A percentile compares a stretch with the other conserved stretches of the same genome.
phyloP scores from a whole-genome alignment of 441 rosid species.

The Gossypium gossypioides region DNA sequence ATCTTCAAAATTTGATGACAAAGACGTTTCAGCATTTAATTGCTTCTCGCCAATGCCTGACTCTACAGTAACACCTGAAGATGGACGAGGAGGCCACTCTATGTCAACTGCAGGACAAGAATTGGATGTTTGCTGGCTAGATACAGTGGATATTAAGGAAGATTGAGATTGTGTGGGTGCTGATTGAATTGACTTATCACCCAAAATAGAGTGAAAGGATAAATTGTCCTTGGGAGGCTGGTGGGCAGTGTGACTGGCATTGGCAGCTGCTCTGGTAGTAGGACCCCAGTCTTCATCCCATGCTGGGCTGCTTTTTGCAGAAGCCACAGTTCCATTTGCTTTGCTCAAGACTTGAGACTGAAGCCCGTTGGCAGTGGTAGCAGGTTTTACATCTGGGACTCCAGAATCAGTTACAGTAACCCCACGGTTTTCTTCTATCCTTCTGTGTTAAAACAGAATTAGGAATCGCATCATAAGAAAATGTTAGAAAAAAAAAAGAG shows the following conservation, averaged over 20 bases:
- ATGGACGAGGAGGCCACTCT: constrained; percentile 78
- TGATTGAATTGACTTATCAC: constrained; percentile 31
- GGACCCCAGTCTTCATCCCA: constrained; percentile 96
- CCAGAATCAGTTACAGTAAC: constrained; percentile 63
- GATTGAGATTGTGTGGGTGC: constrained; percentile 34
- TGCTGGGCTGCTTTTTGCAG: constrained; percentile 37
- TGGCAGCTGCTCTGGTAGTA: constrained; percentile 27
- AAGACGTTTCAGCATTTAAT: constrained; percentile 29
- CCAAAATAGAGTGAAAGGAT: constrained; percentile 15
- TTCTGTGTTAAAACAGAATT: constrained; percentile 32
- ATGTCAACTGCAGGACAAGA: constrained; percentile 63
- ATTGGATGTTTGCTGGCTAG: constrained; percentile 33
- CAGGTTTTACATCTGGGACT: constrained; percentile 42
- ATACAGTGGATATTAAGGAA: constrained; percentile 24
- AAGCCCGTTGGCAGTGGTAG: constrained; percentile 31
- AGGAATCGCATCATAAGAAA: constrained; percentile 4
- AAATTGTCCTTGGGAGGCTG: constrained; percentile 26
- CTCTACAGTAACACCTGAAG: constrained; percentile 29
- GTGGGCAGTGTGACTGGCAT: constrained; percentile 14
- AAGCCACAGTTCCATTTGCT: constrained; percentile 34
- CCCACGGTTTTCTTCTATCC: constrained; percentile 86
- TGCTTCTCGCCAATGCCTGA: constrained; percentile 29
- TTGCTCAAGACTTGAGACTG: constrained; percentile 41
- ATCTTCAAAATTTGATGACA: constrained; percentile 49
- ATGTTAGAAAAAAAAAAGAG: not conserved